phyloP scores from a whole-genome alignment of 1,139 yeast genomes.

The Geotrichum carabidarum region DNA sequence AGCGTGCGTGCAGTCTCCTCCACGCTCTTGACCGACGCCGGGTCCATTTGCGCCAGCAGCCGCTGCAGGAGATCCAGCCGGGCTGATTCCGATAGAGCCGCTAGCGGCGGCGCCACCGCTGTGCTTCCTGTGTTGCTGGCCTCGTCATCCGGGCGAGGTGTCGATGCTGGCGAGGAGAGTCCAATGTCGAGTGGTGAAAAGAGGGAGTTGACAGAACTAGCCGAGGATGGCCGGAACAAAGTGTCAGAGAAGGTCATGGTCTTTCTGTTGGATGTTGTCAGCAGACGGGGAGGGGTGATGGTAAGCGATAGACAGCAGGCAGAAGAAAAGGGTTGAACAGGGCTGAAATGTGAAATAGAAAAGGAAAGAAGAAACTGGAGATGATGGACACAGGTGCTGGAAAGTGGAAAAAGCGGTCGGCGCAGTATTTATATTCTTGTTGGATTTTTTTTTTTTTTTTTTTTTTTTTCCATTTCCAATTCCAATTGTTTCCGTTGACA shows the following conservation, averaged over 20 bases:
- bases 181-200: neutral
- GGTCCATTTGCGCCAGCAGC: slow-evolving; percentile 9
- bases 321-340: neutral
- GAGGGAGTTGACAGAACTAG: neutral
- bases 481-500: neutral
- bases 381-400: neutral
- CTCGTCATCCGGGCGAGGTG: slow-evolving; percentile 1
- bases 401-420: too few species aligned
- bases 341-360: neutral
- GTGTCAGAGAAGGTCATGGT: neutral
- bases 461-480: neutral
- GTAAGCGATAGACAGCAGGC: neutral
- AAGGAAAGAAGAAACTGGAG: neutral
- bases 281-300: neutral
- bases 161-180: slow-evolving; percentile 1
- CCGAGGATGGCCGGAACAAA: neutral
- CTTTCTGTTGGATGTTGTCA: neutral
- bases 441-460: neutral
- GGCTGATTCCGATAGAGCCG: slow-evolving; percentile 1
- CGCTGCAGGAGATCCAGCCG: slow-evolving; percentile 10
- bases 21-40: slow-evolving; percentile 5
- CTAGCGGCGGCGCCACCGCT: neutral
- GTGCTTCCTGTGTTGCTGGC: neutral
- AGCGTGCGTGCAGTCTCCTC: slow-evolving; percentile 7
- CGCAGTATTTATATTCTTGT: neutral